phyloP scores from a whole-genome alignment of 2,329 filamentous ascomycete genomes.

The Fusarium verrucosum region DNA sequence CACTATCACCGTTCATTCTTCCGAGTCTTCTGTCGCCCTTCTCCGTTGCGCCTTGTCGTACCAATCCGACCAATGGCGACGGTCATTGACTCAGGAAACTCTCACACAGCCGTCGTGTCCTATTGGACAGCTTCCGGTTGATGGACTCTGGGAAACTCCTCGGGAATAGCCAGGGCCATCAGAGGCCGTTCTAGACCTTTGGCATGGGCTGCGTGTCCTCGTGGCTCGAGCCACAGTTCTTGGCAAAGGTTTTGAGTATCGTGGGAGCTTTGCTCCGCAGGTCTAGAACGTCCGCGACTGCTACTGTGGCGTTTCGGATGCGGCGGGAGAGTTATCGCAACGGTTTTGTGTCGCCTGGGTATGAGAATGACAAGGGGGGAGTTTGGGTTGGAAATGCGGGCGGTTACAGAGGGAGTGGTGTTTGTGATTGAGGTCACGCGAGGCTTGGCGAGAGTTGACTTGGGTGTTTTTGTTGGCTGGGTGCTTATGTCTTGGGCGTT shows the following conservation, averaged over 20 bases:
- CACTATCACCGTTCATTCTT: not conserved
- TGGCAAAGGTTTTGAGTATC: not conserved
- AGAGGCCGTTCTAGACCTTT: constrained; percentile 20
- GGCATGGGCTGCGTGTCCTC: constrained; percentile 24
- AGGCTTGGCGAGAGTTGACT: not conserved
- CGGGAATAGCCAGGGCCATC: constrained; percentile 36
- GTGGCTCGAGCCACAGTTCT: constrained; percentile 40
- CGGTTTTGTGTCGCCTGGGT: constrained; percentile 14
- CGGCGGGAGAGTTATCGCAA: constrained; percentile 20
- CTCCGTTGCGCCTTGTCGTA: not conserved
- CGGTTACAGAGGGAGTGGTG: not conserved
- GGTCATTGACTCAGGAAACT: not conserved
- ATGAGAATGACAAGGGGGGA: constrained; percentile 3
- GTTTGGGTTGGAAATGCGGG: not conserved
- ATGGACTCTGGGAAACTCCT: constrained; percentile 32
- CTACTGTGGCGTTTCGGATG: constrained; percentile 31
- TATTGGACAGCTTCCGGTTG: not conserved
- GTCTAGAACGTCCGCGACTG: constrained; percentile 27
- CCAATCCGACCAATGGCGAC: constrained; percentile 16
- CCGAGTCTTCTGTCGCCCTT: constrained; percentile 2
- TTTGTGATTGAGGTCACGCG: constrained; percentile 21
- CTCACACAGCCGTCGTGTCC: not conserved
- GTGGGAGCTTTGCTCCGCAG: not conserved
- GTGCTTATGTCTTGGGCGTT: constrained; percentile 1
- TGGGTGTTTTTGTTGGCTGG: not conserved